Percentiles rank a stretch among this genome's conserved stretches.
These are phyloP conservation scores for Musa acuminata DNA, from an alignment of 176 grass and related monocot genomes.

Conservation along the genomic window DNA sequence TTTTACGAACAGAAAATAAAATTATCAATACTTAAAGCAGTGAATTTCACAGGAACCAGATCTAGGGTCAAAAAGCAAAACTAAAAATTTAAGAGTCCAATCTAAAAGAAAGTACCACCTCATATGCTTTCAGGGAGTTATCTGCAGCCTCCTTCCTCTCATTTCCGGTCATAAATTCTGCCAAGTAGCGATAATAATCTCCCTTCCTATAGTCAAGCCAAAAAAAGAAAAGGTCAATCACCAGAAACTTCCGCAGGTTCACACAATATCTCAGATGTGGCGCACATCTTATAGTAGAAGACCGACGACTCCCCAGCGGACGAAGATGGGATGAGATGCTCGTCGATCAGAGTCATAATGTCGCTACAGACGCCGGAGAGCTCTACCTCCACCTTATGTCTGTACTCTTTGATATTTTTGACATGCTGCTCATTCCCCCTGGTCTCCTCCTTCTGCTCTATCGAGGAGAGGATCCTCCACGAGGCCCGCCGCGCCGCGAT, in stretches of 20 bases:
- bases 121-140: background rate
- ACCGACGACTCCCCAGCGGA: slow-evolving; percentile 10
- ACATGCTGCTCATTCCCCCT: slow-evolving; percentile 18
- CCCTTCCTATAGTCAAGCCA: slow-evolving; percentile 2
- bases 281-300: slow-evolving; percentile 26
- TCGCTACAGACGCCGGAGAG: slow-evolving; percentile 7
- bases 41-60: background rate
- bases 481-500: slow-evolving; percentile 14
- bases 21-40: background rate
- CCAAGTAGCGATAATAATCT: slow-evolving; percentile 13
- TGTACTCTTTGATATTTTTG: slow-evolving; percentile 12
- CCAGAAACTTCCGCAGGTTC: background rate
- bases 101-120: background rate
- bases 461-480: slow-evolving; percentile 24
- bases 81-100: background rate
- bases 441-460: slow-evolving; percentile 19
- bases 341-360: slow-evolving; percentile 20
- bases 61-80: background rate
- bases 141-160: slow-evolving; percentile 10
- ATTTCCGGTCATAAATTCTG: slow-evolving; percentile 3
- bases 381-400: slow-evolving; percentile 17
- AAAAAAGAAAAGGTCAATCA: background rate
- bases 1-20: background rate
- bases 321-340: slow-evolving; percentile 18
- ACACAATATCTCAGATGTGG: background rate